Evolutionary conservation across 2,329 filamentous ascomycete genomes (phyloP), one percentile per base, ranked within the genome.

Genomic region (Pestalotiopsis sp.): DNA sequence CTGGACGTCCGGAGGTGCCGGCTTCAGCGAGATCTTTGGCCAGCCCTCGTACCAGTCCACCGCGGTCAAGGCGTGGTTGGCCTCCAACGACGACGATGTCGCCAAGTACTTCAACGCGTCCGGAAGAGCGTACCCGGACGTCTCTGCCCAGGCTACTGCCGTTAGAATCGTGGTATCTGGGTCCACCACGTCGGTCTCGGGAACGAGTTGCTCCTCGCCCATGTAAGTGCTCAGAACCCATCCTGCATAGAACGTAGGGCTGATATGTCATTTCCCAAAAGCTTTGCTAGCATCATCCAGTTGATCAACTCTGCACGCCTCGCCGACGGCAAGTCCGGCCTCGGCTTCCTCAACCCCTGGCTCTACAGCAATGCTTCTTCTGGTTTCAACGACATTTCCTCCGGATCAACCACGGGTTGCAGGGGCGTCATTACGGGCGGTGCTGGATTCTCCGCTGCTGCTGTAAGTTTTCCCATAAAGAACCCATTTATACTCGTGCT

Each of bases 261-360:
- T n/a, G n/a, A n/a, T n/a, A n/a, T n/a, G n/a, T n/a, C n/a, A n/a
- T n/a, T n/a, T n/a, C n/a, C n/a, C n/a, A n/a, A 35, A 35, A 35
- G 30, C 0, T 76, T 89, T 22, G 86, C 86, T 4, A 78, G 84
- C 26, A 82, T 89, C 74, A 77, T 89, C 61, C 83, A 85, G 3
- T 76, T 87, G 4, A 80, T 88, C 66, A 88, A 89, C 68, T 86
- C 88, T 67, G 82, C 81, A 66, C 77, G 86, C n/a, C 73, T 87
- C 60, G 77, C 82, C 2, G 76, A 75, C 2, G 84, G 84, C 3
- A 86, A 85, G 79, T 73, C 76, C 5, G 76, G 81, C 1, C 75
- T 88, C 9, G 88, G 87, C 0, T 89, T 85, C 78, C 75, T 88
- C 44, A 89, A 88, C 70, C 80, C 82, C 35, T 70, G 75, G 55